These are phyloP conservation scores for Linnemannia hyalina DNA, from an alignment of 192 early-diverging fungal genomes.

Conservation along the genomic window DNA sequence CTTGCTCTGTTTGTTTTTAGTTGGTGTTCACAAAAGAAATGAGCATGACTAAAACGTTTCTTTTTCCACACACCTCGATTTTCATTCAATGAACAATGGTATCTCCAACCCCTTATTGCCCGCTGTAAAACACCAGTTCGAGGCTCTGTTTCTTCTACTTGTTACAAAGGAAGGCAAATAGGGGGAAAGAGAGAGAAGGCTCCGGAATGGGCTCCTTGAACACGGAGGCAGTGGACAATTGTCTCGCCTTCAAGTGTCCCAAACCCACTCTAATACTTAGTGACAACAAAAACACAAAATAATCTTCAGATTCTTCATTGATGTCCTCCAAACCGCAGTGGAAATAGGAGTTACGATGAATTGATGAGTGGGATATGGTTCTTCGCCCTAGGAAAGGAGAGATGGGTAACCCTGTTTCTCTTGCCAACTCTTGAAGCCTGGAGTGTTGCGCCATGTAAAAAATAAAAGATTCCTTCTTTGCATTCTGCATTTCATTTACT, in stretches of 20 bases:
- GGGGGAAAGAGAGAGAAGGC: background rate
- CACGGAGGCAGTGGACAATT: background rate
- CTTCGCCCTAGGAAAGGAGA: background rate
- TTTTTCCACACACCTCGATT: background rate
- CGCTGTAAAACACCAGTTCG: background rate
- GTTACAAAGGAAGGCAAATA: background rate
- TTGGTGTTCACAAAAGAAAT: no score
- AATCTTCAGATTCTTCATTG: background rate
- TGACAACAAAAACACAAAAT: background rate
- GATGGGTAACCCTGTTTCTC: background rate
- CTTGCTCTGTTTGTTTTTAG: background rate
- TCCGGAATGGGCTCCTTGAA: background rate
- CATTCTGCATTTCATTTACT: background rate
- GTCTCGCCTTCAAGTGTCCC: background rate
- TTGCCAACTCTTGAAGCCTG: background rate
- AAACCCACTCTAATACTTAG: background rate
- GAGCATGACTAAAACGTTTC: no score
- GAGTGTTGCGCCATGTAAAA: no score
- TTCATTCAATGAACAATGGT: background rate
- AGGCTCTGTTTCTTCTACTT: background rate
- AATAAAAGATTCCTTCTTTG: background rate
- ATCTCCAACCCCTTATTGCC: no score
- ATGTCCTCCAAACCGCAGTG: background rate
- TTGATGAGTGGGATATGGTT: background rate
- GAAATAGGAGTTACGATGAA: background rate